Base-by-base conservation (phyloP, 2,329 filamentous ascomycete genomes). In the Clonostachys solani region DNA sequence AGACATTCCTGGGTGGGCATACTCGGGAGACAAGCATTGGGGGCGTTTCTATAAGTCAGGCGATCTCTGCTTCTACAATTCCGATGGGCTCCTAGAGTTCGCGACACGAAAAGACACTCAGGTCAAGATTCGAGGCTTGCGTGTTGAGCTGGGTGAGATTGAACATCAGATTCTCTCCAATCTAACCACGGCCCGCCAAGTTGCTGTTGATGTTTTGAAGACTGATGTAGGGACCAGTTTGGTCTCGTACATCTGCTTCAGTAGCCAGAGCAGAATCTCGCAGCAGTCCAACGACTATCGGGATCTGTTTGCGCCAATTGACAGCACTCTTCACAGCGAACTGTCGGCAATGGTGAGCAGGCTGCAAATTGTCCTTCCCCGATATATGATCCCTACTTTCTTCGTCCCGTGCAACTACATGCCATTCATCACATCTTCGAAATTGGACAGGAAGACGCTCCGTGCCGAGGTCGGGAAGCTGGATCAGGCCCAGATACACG, bases 61-160 rank as follows among this genome's bases (percentile, higher is more conserved):
- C 29, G 46, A 47, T 43, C 46, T 47, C 12, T 36, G 46, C 34
- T 38, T 12, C n/a, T 47, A 43, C 33, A 47, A 47, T 23, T 7
- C 29, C 3, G 46, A 47, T 33, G 46, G 46, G 10, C 43, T 34
- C 17, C 18, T 47, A 13, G 46, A 47, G 33, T 47, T 33, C 15
- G 12, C 17, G 23, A 80, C 56, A 23, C 45, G 45, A 13, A 23
- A 33, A 5, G 45, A 46, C 16, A 46, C 45, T 12, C 45, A 46
- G 33, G 67, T 80, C 42, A 81, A 81, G 55, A 57, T 81, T 13
- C 67, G 70, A 33, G 81, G 80, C 42, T 78, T 71, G 47, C 57
- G 75, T 47, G 63, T 77, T 49, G 80, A 74, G 59, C 62, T 74
- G 7, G 49, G 43, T 17, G 50, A 52, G 34, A 34, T 52, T 40